Percentiles rank a stretch among this genome's conserved stretches.
These are phyloP conservation scores for Trichomonas tenax DNA, from an alignment of 208 protist genomes.

Conservation along the genomic window DNA sequence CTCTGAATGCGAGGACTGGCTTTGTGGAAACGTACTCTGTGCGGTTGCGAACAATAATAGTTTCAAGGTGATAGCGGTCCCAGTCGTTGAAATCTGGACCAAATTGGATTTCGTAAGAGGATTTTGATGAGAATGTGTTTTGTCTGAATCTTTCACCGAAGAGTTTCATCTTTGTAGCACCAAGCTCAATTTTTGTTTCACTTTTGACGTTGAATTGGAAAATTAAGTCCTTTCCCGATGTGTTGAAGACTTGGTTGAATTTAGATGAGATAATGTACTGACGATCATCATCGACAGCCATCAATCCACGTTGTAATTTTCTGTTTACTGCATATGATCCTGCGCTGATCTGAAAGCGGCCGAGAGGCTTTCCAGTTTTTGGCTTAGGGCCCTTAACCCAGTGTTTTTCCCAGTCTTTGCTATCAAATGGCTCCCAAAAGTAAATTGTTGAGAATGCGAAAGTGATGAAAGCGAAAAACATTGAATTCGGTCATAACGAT, in stretches of 20 bases:
- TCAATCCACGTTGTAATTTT: not conserved
- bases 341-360: not conserved
- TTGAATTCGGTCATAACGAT: not conserved
- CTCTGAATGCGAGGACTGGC: not conserved
- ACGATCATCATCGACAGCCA: not conserved
- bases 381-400: not conserved
- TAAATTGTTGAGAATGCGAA: not conserved
- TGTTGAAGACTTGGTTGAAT: not conserved
- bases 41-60: not conserved
- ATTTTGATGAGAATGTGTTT: not conserved
- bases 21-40: not conserved
- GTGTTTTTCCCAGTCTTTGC: not conserved
- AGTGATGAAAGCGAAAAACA: not conserved
- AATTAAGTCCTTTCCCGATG: constrained; percentile 17
- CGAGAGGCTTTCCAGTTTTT: not conserved
- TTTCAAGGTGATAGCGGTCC: not conserved
- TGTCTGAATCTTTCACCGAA: not conserved
- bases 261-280: not conserved
- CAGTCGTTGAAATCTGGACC: not conserved
- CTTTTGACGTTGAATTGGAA: not conserved
- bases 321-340: not conserved
- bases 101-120: not conserved
- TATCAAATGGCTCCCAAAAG: not conserved
- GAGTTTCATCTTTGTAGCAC: not conserved
- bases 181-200: not conserved